Percentiles rank a stretch among this genome's conserved stretches.
These are phyloP conservation scores for Niveomyces coronatus DNA, from an alignment of 2,329 filamentous ascomycete species.

Conservation along the genomic window DNA sequence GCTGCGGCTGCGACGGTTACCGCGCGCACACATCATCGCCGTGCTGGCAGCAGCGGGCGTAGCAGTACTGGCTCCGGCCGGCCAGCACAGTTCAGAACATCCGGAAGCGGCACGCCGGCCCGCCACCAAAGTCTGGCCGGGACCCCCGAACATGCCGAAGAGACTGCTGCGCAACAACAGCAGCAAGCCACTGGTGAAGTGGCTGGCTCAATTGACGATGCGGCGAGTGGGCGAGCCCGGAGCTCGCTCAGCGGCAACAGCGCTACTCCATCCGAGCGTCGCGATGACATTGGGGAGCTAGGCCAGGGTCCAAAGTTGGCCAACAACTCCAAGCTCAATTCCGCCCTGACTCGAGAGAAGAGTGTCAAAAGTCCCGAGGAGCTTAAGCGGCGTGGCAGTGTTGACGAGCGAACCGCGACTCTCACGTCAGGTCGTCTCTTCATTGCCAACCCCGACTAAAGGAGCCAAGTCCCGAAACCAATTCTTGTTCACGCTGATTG, in stretches of 20 bases:
- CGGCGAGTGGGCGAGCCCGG: conserved; percentile 35
- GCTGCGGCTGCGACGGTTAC: conserved; percentile 28
- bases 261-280: conserved; percentile 35
- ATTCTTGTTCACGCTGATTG: not conserved
- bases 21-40: conserved; percentile 48
- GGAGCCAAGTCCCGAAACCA: not conserved
- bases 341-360: conserved; percentile 51
- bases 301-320: conserved; percentile 39
- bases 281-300: conserved; percentile 50
- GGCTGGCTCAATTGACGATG: conserved; percentile 24
- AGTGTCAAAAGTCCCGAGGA: conserved; percentile 60
- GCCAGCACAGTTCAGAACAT: conserved; percentile 40
- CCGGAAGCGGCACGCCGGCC: conserved; percentile 29
- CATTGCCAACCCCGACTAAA: conserved; percentile 73
- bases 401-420: conserved; percentile 72
- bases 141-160: conserved; percentile 44
- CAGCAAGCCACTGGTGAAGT: conserved; percentile 23
- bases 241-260: conserved; percentile 47
- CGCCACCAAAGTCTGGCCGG: conserved; percentile 42
- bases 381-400: conserved; percentile 64
- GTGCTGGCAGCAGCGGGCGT: conserved; percentile 65
- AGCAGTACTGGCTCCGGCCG: conserved; percentile 53
- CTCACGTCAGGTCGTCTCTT: conserved; percentile 65
- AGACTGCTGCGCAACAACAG: conserved; percentile 32
- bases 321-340: conserved; percentile 47